Base-by-base conservation (phyloP, 2,329 filamentous ascomycete species). In the Diplodia seriata region DNA sequence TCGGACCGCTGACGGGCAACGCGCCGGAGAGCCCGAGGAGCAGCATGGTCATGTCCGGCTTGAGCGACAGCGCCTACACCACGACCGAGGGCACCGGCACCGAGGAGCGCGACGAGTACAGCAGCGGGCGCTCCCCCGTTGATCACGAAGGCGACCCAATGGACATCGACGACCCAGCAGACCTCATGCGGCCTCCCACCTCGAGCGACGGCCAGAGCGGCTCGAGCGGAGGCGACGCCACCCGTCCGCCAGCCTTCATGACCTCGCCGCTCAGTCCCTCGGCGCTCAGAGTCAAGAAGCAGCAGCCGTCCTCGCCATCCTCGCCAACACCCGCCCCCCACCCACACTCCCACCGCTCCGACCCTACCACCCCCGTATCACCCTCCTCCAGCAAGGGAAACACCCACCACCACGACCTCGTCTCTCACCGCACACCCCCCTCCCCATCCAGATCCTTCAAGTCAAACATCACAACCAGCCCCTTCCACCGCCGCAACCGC, bases 11-110 rank as follows among this genome's bases (percentile, higher is more conserved):
- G 47, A 31, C 56, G 1, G 55, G 66, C 8, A 61, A 15, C 2
- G 66, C 56, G 29, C 66, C 31, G 8, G 55, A 61, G 29, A 67
- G 66, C 56, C 56, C 56, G 5, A 31, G 66, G n/a, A 67, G 66
- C 47, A 67, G 55, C 43, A 40, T 62, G 14, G 33, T 61, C 15
- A 14, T 62, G 23, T 67, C 56, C 12, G 66, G 55, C 12, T 23
- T 67, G 47, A 67, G 66, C 26, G 66, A 67, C 14, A 67, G 66
- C 49, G 36, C 56, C 9, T 67, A 67, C 55, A 50, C 66, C 8
- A 57, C 55, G 3, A 67, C 66, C 14, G 66, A 67, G 26, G 66
- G 56, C 26, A 61, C 62, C 2, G 51, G 51, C 8, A 65, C 49
- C 7, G 51, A 65, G 2, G 62, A 65, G 26, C 33, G 49, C 7